phyloP scores from a whole-genome alignment of 2,329 filamentous ascomycete genomes.

The Fusarium austroafricanum region DNA sequence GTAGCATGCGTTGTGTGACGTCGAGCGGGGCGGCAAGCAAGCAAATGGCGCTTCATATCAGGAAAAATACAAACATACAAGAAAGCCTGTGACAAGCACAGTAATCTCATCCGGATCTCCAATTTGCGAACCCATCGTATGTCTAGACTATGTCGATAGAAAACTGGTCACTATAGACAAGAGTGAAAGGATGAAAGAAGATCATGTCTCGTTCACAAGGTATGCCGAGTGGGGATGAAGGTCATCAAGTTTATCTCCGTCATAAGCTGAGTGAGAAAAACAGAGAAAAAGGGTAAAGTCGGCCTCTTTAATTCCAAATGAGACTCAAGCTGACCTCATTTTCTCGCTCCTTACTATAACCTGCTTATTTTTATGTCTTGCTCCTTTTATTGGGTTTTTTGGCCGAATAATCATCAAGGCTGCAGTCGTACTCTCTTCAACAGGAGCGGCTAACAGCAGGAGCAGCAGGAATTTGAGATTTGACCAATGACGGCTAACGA shows the following conservation, averaged over 20 bases:
- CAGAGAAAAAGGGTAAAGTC: constrained; percentile 3
- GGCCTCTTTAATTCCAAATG: background rate
- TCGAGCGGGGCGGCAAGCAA: constrained; percentile 14
- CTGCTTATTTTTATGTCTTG: background rate
- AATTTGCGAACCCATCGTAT: constrained; percentile 52
- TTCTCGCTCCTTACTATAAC: background rate
- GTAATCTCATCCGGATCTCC: constrained; percentile 62
- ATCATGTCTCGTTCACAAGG: constrained; percentile 6
- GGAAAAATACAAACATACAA: constrained; percentile 55
- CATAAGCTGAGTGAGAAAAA: constrained; percentile 33
- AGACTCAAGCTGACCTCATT: constrained; percentile 2
- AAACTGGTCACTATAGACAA: background rate
- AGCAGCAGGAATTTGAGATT: background rate
- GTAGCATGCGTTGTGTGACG: constrained; percentile 17
- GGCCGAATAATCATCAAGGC: background rate
- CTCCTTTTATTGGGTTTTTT: background rate
- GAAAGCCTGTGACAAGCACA: constrained; percentile 71
- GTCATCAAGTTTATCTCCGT: constrained; percentile 10
- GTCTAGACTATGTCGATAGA: background rate
- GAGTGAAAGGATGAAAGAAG: background rate
- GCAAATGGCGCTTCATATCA: constrained; percentile 9
- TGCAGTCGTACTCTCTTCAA: constrained; percentile 15
- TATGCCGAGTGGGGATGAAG: constrained; percentile 17
- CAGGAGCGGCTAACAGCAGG: background rate
- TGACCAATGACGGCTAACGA: background rate